A percentile compares a stretch with the other conserved stretches of the same genome.
Evolutionary conservation across 2,329 filamentous ascomycete species (phyloP).

Genomic region (Diplodia corticola): DNA sequence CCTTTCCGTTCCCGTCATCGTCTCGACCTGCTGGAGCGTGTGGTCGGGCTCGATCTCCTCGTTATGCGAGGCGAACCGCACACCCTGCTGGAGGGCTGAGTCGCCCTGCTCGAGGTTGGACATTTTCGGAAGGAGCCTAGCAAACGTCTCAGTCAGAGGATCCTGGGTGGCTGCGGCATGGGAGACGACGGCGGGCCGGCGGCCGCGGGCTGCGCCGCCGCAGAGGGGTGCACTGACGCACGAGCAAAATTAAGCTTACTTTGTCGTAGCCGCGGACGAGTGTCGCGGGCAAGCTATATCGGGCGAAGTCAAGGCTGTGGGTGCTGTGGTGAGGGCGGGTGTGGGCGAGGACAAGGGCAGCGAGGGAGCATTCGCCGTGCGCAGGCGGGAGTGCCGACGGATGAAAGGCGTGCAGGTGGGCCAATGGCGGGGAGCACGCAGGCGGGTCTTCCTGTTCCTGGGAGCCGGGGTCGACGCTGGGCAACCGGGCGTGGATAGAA

Average conservation of each 20-base stretch:
- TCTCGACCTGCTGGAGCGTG: conserved; percentile 36
- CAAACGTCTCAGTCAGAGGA: conserved; percentile 16
- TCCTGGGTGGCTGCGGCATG: conserved; percentile 4
- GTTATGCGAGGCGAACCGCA: conserved; percentile 44
- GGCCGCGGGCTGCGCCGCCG: background rate
- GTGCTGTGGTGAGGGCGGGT: background rate
- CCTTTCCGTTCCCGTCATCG: conserved; percentile 31
- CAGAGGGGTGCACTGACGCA: conserved; percentile 6
- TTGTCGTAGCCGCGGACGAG: background rate
- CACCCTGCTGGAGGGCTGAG: conserved; percentile 33
- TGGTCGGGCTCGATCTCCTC: conserved; percentile 41
- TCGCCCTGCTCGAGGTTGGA: conserved; percentile 19
- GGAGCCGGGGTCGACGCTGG: background rate
- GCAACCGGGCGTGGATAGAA: background rate
- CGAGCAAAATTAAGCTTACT: conserved; percentile 17
- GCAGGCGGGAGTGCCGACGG: background rate
- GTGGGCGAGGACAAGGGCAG: background rate
- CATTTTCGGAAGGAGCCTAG: conserved; percentile 19
- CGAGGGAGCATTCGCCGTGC: conserved; percentile 2
- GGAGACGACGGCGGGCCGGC: background rate
- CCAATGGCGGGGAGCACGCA: background rate
- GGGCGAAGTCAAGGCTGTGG: background rate
- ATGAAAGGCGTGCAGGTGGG: background rate
- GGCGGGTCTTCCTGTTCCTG: conserved; percentile 18
- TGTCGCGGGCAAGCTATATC: conserved; percentile 5